Evolutionary conservation across 169 alveolate species (phyloP).

Genomic region (Plasmodium blacklocki): DNA sequence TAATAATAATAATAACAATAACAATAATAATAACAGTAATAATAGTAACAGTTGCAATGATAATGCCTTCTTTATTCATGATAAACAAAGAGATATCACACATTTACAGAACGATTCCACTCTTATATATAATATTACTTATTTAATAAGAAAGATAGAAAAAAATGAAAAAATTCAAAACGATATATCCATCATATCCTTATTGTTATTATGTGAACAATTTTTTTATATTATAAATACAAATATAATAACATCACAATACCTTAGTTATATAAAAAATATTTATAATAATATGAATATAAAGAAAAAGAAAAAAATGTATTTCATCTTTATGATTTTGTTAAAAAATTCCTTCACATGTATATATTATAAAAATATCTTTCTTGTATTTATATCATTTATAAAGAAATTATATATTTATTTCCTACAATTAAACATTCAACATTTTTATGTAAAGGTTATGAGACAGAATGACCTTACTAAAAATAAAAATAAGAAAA

Average conservation of each 20-base stretch:
- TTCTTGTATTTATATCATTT: slow-evolving; percentile 35
- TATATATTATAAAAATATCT: slow-evolving; percentile 34
- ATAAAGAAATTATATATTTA: slow-evolving; percentile 41
- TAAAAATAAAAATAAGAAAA: not conserved
- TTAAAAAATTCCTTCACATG: slow-evolving; percentile 9
- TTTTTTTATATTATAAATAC: slow-evolving; percentile 20
- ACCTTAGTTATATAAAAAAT: slow-evolving; percentile 1
- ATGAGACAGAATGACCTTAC: not conserved
- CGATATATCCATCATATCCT: slow-evolving; percentile 2
- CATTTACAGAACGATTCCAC: not conserved
- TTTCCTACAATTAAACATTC: slow-evolving; percentile 17
- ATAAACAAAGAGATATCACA: not conserved
- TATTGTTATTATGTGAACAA: slow-evolving; percentile 53
- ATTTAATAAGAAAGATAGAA: slow-evolving; percentile 9
- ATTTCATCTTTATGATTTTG: slow-evolving; percentile 16
- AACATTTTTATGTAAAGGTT: slow-evolving; percentile 1
- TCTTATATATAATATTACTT: not conserved
- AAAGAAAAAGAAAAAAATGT: slow-evolving; percentile 6
- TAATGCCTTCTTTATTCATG: too few relatives aligned
- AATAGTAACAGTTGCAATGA: too few relatives aligned
- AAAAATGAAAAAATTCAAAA: slow-evolving; percentile 12
- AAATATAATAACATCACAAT: not conserved
- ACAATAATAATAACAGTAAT: too few relatives aligned
- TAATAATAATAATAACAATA: too few relatives aligned
- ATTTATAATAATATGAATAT: slow-evolving; percentile 8